phyloP scores from a whole-genome alignment of 1,139 yeast genomes.

The Geotrichum phurueaensis region DNA sequence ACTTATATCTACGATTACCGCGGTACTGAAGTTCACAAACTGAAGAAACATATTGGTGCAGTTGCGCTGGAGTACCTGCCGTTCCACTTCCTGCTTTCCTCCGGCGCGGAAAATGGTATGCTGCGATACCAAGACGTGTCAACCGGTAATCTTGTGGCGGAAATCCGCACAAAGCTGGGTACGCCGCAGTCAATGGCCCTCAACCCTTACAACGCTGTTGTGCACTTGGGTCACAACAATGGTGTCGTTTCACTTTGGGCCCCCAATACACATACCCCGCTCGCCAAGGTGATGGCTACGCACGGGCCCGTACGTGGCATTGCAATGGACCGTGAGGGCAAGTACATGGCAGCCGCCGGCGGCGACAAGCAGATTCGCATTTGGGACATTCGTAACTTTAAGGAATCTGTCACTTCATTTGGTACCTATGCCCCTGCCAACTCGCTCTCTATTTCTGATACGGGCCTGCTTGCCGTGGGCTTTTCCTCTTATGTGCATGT shows the following conservation, averaged over 20 bases:
- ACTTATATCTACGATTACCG: conserved; percentile 86
- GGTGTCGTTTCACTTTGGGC: conserved; percentile 95
- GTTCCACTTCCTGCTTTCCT: conserved; percentile 78
- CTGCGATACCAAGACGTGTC: conserved; percentile 92
- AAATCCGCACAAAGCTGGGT: conserved; percentile 79
- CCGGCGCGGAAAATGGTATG: conserved; percentile 85
- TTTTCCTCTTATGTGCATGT: conserved; percentile 92
- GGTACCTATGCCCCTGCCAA: conserved; percentile 86
- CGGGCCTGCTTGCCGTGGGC: conserved; percentile 79
- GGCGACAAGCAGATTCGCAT: conserved; percentile 78
- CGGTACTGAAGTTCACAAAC: conserved; percentile 87
- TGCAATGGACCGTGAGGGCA: conserved; percentile 87
- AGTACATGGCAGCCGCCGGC: conserved; percentile 90
- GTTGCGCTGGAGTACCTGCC: conserved; percentile 83
- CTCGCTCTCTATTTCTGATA: conserved; percentile 74
- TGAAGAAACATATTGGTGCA: conserved; percentile 84
- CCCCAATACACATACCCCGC: conserved; percentile 80
- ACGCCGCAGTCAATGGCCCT: conserved; percentile 85
- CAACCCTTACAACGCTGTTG: conserved; percentile 93
- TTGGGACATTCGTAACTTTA: conserved; percentile 90
- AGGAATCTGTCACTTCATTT: conserved; percentile 51
- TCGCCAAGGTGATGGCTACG: conserved; percentile 73
- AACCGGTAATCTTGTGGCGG: conserved; percentile 81
- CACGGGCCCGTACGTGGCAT: conserved; percentile 84
- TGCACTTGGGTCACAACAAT: conserved; percentile 88